Conservation (phyloP, 148 eudicot species). For the Heliosperma pusillum region DNA sequence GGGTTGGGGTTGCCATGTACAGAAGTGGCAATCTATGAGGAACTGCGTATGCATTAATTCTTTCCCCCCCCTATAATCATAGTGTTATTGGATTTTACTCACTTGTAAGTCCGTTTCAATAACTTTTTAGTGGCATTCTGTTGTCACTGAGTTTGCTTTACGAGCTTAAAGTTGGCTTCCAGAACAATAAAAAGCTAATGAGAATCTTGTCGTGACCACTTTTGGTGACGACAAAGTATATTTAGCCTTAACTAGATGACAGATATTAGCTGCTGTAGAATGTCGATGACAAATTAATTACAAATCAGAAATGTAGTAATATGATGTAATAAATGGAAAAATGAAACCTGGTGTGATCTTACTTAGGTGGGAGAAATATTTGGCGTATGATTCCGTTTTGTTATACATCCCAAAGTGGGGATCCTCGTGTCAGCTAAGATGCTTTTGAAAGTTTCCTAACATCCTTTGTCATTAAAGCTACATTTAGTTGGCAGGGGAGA, state of each 20-base stretch:
- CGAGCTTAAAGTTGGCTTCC: not conserved
- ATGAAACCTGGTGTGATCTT: slow-evolving; percentile 7
- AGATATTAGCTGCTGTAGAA: not conserved
- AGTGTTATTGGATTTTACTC: too few relatives aligned
- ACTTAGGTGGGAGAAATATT: not conserved
- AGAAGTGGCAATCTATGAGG: too few relatives aligned
- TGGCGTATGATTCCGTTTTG: not conserved
- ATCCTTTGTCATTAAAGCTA: not conserved
- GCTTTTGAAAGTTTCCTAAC: not conserved
- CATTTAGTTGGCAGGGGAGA: not conserved
- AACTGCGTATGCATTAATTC: too few relatives aligned
- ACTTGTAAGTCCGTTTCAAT: too few relatives aligned
- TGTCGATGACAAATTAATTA: not conserved
- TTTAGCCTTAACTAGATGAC: not conserved
- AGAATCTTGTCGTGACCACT: not conserved
- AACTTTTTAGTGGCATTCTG: too few relatives aligned
- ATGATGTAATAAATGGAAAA: not conserved
- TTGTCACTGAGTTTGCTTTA: too few relatives aligned
- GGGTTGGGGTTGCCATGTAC: too few relatives aligned
- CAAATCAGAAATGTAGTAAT: not conserved
- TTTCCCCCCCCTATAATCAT: too few relatives aligned
- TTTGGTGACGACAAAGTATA: not conserved
- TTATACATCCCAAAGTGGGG: not conserved
- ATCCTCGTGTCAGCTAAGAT: not conserved
- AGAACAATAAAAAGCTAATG: not conserved